Evolutionary conservation across 495 filamentous ascomycete genomes (phyloP), one percentile per base, ranked within the genome.

Genomic region (Penicillium bovifimosum): DNA sequence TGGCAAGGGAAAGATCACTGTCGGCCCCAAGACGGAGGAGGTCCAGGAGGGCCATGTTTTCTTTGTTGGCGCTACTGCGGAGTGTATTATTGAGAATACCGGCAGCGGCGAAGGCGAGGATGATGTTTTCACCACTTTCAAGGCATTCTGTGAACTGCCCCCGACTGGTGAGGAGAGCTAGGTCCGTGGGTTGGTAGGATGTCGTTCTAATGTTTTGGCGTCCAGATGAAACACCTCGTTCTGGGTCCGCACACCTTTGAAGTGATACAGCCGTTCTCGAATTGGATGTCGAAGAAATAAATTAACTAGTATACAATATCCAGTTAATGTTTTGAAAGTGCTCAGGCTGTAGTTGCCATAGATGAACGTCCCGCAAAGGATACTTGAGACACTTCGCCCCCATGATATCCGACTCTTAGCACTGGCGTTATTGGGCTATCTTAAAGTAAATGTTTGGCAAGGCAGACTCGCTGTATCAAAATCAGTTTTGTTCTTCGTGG

Each of bases 21-120:
- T 98, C 2, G 93, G 91, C 0, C 85, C 83, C 66, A 80, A 73
- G 54, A 81, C 76, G 14, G 84, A 93, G 66, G 83, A 85, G 58
- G 71, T 95, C 38, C 79, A 84, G 70, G 77, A 84, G 59, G 93
- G 88, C 0, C 87, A 84, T 62, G 90, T 98, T 26, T 97, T 81
- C 70, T 98, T 98, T 66, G 86, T 96, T 2, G 93, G 93, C 1
- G 89, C 93, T 16, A 90, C 87, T 7, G 95, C 95, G 0, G 87
- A 95, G 69, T 80, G 86, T 36, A 75, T 89, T 1, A 65, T 97
- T 39, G 86, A 96, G 67, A 86, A 80, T 31, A 79, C 79, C 4
- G 74, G 69, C 26, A 66, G 58, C 27, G 69, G 60, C 7, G 51
- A 61, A 29, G 68, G 64, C 17, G 58, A 79, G 61, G 80, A 77